Evolutionary conservation across 177 flowering plant species (phyloP).

Genomic region (Tripterygium wilfordii): DNA sequence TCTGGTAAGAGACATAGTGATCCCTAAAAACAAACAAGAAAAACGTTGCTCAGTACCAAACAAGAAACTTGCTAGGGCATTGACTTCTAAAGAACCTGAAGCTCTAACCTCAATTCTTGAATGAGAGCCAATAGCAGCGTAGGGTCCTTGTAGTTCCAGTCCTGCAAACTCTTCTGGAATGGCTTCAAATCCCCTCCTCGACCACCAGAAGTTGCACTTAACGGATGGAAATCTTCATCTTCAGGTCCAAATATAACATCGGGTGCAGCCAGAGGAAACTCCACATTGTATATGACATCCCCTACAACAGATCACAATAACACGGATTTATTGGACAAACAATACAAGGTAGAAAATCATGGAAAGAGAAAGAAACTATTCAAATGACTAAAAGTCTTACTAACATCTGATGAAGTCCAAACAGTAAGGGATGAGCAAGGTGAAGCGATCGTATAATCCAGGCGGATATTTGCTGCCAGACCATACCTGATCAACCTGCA

Average conservation of each 20-base stretch:
- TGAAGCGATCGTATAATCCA: slow-evolving; percentile 62
- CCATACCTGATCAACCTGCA: slow-evolving; percentile 81
- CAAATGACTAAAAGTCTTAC: slow-evolving; percentile 11
- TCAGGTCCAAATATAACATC: slow-evolving; percentile 81
- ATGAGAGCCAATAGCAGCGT: slow-evolving; percentile 53
- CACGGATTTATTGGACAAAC: too few species aligned
- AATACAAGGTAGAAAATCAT: too few species aligned
- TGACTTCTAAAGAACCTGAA: neutral
- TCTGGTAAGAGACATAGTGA: slow-evolving; percentile 55
- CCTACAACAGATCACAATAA: slow-evolving; percentile 35
- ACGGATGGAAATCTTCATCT: slow-evolving; percentile 65
- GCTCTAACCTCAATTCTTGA: slow-evolving; percentile 61
- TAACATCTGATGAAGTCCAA: slow-evolving; percentile 71
- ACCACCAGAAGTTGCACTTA: slow-evolving; percentile 16
- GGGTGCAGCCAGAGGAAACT: slow-evolving; percentile 64
- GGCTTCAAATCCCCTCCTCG: slow-evolving; percentile 26
- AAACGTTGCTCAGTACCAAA: too few species aligned
- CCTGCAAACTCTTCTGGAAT: slow-evolving; percentile 33
- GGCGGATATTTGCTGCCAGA: slow-evolving; percentile 61
- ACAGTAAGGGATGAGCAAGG: slow-evolving; percentile 74
- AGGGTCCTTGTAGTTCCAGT: slow-evolving; percentile 82
- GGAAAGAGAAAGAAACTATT: neutral
- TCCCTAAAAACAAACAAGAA: slow-evolving; percentile 41
- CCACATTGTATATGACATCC: slow-evolving; percentile 82
- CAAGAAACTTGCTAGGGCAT: too few species aligned